Evolutionary conservation across 306 rosid genomes (phyloP), one percentile per base, ranked within the genome.

Genomic region (Malus orientalis): DNA sequence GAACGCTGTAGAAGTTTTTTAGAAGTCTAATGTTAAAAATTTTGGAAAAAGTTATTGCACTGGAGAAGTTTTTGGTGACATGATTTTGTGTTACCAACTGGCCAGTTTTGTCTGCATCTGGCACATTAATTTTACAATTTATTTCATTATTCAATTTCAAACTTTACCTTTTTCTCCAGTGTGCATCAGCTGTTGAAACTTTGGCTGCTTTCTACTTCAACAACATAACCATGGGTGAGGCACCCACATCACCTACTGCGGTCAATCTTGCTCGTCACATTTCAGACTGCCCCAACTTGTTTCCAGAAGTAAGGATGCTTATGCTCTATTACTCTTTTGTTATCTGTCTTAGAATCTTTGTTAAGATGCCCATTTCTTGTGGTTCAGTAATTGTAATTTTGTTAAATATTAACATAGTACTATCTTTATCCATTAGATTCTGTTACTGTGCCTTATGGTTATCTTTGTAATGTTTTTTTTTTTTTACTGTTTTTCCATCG

Each of bases 111-210:
- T 66, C 49, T 66, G 25, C 49, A 9, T 44, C 27, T 18, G 15
- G 45, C 23, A 47, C 15, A 53, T 36, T 58, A 40, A 20, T 49
- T 74, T 49, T 60, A 11, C 69, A 11, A 42, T 42, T 6, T 29
- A 16, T 55, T n/a, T 32, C 23, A 32, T n/a, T 23, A 67, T 74
- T 76, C 47, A 59, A 59, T 73, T 42, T 71, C 60, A 62, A 78
- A 70, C 71, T 66, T 63, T 75, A 79, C 76, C 69, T 84, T 76
- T 65, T 69, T 59, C 78, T 81, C 71, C 97, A 96, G 99, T 96
- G 98, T 86, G 99, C 99, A 55, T 96, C 99, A 45, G 91, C 99
- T 84, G 93, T 96, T 69, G 99, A 96, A 80, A 90, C 89, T 81
- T 70, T 96, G 93, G 99, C 96, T 81, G 96, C 96, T 76, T 92